Evolutionary conservation across 805 yeast genomes (phyloP).

Genomic region (Candida pini): DNA sequence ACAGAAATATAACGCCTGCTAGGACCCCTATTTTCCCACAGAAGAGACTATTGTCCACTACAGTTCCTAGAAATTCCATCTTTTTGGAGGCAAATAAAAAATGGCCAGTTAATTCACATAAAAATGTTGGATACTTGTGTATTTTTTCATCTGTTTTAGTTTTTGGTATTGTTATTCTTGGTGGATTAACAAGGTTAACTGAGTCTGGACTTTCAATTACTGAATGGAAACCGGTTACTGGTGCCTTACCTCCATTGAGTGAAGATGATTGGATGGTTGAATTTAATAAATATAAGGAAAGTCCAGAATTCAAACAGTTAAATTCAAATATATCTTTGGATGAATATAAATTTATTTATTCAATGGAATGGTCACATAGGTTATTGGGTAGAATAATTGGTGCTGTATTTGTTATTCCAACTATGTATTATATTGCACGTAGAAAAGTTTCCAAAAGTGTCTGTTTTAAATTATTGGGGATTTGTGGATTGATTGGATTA

Average conservation of each 20-base stretch:
- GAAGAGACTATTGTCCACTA: conserved; percentile 3
- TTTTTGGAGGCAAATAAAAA: no score
- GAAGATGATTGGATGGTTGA: conserved; percentile 83
- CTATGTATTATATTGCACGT: conserved; percentile 68
- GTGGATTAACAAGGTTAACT: conserved; percentile 91
- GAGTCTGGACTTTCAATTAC: conserved; percentile 96
- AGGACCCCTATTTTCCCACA: conserved; percentile 1
- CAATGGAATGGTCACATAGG: conserved; percentile 98
- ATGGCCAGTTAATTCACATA: conserved; percentile 44
- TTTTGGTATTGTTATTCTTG: conserved; percentile 92
- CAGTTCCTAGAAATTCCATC: no score
- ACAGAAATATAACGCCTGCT: not conserved
- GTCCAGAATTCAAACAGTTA: conserved; percentile 87
- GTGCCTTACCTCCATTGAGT: conserved; percentile 81
- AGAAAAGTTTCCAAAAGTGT: conserved; percentile 63
- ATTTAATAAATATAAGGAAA: conserved; percentile 69
- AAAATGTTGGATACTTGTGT: conserved; percentile 79
- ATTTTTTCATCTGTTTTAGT: conserved; percentile 83
- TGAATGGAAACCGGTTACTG: conserved; percentile 98
- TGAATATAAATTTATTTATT: conserved; percentile 90
- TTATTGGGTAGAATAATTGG: conserved; percentile 91
- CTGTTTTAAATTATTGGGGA: conserved; percentile 60
- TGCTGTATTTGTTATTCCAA: conserved; percentile 74
- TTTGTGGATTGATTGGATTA: conserved; percentile 74
- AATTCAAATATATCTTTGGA: conserved; percentile 86